phyloP scores from a whole-genome alignment of 768 basidiomycete species.

The Boletus coccyginus region DNA sequence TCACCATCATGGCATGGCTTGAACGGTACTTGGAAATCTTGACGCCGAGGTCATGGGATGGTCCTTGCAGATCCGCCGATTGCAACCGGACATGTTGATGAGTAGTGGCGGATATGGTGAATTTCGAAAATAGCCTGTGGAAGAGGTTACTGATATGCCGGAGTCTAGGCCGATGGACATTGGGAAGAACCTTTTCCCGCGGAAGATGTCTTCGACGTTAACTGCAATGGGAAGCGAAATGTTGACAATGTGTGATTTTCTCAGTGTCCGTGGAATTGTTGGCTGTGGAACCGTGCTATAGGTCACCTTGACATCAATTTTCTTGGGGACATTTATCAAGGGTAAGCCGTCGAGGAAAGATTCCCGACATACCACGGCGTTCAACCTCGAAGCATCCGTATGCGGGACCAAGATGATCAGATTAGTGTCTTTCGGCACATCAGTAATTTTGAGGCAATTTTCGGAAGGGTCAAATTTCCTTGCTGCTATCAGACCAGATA shows the following conservation, averaged over 20 bases:
- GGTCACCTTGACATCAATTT: conserved; percentile 64
- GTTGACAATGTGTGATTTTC: conserved; percentile 52
- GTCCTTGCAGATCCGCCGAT: conserved; percentile 52
- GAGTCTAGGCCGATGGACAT: background rate
- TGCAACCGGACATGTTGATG: conserved; percentile 77
- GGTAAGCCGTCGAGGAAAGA: background rate
- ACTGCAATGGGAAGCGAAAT: conserved; percentile 83
- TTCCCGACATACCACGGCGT: conserved; percentile 51
- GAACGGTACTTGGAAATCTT: conserved; percentile 49
- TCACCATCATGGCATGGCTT: conserved; percentile 48
- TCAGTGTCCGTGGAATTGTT: conserved; percentile 49
- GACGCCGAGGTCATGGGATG: conserved; percentile 43
- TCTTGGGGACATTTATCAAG: conserved; percentile 38
- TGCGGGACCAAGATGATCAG: conserved; percentile 61
- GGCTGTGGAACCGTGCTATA: conserved; percentile 63
- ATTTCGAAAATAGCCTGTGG: conserved; percentile 81
- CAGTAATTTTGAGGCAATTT: conserved; percentile 43
- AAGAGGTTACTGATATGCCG: conserved; percentile 1
- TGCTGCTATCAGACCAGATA: conserved; percentile 15
- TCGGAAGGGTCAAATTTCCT: conserved; percentile 37
- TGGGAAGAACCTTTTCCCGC: conserved; percentile 62
- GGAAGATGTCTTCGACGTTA: conserved; percentile 96
- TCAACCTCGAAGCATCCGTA: conserved; percentile 58
- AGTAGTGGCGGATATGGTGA: conserved; percentile 81
- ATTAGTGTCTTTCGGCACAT: conserved; percentile 46